These are phyloP conservation scores for Gossypium sturtianum DNA, from an alignment of 345 rosid genomes.

Conservation along the genomic window DNA sequence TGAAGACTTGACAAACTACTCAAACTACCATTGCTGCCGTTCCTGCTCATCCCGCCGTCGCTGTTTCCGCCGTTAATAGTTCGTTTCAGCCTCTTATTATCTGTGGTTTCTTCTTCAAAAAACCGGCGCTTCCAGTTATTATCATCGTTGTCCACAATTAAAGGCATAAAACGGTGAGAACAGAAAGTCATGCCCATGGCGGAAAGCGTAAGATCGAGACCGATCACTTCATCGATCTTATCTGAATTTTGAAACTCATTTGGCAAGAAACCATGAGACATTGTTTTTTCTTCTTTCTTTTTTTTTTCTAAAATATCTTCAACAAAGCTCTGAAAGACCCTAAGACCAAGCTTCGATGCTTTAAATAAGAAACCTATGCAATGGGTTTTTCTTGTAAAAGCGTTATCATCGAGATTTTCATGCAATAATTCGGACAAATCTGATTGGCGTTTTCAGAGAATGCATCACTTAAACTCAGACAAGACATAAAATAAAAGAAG, in stretches of 20 bases:
- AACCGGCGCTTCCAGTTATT: not conserved
- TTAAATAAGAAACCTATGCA: not conserved
- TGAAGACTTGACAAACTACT: constrained; percentile 23
- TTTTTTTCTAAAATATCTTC: constrained; percentile 15
- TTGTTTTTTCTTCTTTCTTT: not conserved
- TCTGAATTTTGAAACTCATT: constrained; percentile 18
- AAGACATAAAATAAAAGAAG: not conserved
- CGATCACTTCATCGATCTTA: constrained; percentile 10
- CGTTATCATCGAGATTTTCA: not conserved
- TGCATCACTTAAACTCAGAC: constrained; percentile 12
- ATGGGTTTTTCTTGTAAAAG: not conserved
- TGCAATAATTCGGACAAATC: not conserved
- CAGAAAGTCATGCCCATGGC: constrained; percentile 24
- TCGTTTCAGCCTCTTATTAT: constrained; percentile 29
- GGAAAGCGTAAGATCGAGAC: constrained; percentile 27
- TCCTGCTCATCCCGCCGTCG: constrained; percentile 22
- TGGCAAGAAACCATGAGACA: constrained; percentile 16
- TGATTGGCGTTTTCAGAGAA: not conserved
- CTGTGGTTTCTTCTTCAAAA: constrained; percentile 22
- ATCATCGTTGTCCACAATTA: constrained; percentile 10
- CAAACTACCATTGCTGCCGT: constrained; percentile 30
- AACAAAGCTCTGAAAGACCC: constrained; percentile 36
- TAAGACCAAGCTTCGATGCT: not conserved
- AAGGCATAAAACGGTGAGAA: constrained; percentile 23
- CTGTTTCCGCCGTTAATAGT: not conserved